Evolutionary conservation across 495 filamentous ascomycete species (phyloP), one percentile per base, ranked within the genome.

Genomic region (Chlorociboria aeruginascens): DNA sequence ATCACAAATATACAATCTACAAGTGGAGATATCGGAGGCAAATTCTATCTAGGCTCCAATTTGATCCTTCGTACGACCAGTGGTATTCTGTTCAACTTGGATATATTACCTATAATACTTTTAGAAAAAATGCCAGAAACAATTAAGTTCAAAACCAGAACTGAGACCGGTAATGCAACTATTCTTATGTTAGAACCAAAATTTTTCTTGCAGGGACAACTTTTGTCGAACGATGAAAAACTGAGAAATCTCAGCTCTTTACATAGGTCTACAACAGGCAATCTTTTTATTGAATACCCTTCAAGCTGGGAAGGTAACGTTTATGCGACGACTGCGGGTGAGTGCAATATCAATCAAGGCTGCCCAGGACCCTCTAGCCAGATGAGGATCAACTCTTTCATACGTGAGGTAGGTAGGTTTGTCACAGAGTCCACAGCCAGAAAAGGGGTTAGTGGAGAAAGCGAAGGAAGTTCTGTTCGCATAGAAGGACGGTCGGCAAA

Each of bases 271-370:
- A 51, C 33, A 6, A 54, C 57, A 0, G 40, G 28, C 1, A 43
- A 10, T 13, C 33, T 57, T 11, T 13, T n/a, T 1, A 36, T 54
- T 4, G n/a, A 25, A 11, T 57, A 54, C 37, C 57, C 57, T 7
- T 17, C 12, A 0, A 40, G 13, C 0, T 60, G 57, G 57, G 53
- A 60, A 46, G 57, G 57, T 1, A 40, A 13, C 1, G 11, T 60
- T 1, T 33, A 50, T 30, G 53, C 20, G 9, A 49, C 46, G 32
- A 50, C 57, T 0, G n/a, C n/a, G n/a, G n/a, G n/a, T n/a, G n/a
- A n/a, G n/a, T n/a, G 48, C 12, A 33, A 29, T 13, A 53, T 57
- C 32, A 14, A n/a, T n/a, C n/a, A n/a, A n/a, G n/a, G n/a, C n/a
- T n/a, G n/a, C n/a, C n/a, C n/a, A n/a, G n/a, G n/a, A n/a, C n/a